Conservation (phyloP, 805 yeast species). For the Hanseniaspora vineae region DNA sequence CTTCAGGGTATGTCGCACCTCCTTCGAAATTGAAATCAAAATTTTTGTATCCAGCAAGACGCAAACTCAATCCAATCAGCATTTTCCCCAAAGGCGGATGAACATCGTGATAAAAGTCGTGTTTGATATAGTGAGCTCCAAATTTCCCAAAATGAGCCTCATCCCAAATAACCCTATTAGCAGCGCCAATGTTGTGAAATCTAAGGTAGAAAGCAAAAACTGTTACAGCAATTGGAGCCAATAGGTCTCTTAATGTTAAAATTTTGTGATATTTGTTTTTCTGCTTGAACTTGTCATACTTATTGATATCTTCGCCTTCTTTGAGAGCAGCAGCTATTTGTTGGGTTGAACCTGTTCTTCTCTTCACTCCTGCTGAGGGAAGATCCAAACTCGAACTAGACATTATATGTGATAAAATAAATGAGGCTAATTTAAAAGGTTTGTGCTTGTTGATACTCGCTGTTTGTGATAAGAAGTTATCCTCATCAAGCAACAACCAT, state of each 20-base stretch:
- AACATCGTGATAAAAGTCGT: conserved; percentile 88
- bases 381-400: no score
- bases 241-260: conserved; percentile 22
- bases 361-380: neutral
- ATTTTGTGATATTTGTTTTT: neutral
- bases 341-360: neutral
- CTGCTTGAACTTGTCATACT: neutral
- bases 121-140: conserved; percentile 79
- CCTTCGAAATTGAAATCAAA: conserved; percentile 72
- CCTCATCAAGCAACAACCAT: no score
- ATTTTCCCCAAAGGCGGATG: conserved; percentile 96
- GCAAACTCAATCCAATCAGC: conserved; percentile 81
- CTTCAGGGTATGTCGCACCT: conserved; percentile 63
- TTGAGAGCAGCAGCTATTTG: neutral
- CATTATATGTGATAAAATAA: no score
- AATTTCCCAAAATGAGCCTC: conserved; percentile 97
- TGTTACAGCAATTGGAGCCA: conserved; percentile 59
- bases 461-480: no score
- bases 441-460: no score
- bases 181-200: conserved; percentile 43
- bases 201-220: conserved; percentile 57
- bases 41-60: conserved; percentile 62
- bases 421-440: no score
- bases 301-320: neutral
- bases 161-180: conserved; percentile 79